These are phyloP conservation scores for Diplosphaera chodatii DNA, from an alignment of 139 green algal genomes.

Conservation along the genomic window DNA sequence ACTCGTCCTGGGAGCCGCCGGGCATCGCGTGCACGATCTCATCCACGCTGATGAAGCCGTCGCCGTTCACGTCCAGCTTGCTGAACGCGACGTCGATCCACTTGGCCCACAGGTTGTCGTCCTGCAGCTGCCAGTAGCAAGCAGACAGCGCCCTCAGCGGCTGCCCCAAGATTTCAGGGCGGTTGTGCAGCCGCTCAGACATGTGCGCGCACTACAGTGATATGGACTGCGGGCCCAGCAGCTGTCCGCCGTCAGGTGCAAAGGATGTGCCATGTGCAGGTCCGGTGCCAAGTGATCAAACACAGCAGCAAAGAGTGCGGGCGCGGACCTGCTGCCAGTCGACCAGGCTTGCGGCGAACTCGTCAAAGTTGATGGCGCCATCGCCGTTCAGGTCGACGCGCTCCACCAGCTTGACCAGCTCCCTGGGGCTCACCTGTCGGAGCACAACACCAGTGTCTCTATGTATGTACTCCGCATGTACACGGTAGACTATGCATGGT, in stretches of 20 bases:
- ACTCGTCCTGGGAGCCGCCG: not conserved
- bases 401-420: conserved; percentile 69
- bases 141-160: not conserved
- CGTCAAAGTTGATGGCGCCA: conserved; percentile 59
- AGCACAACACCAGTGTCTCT: too few species aligned
- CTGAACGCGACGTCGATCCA: conserved; percentile 57
- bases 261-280: too few species aligned
- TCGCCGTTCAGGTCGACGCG: conserved; percentile 58
- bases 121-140: conserved; percentile 28
- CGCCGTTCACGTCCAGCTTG: conserved; percentile 70
- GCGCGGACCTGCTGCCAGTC: conserved; percentile 66
- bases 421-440: conserved; percentile 9
- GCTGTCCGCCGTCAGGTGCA: too few species aligned
- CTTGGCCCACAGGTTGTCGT: conserved; percentile 29
- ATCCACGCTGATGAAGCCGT: conserved; percentile 77
- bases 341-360: conserved; percentile 81
- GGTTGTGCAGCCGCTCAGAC: too few species aligned
- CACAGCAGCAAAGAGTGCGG: too few species aligned
- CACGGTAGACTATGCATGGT: too few species aligned
- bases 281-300: too few species aligned
- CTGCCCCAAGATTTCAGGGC: too few species aligned
- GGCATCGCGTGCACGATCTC: conserved; percentile 65
- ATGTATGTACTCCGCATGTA: too few species aligned
- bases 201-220: too few species aligned
- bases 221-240: too few species aligned